A percentile compares a stretch with the other conserved stretches of the same genome.
Conservation (phyloP, 257 asterid species). For the Scutellaria galericulata region DNA sequence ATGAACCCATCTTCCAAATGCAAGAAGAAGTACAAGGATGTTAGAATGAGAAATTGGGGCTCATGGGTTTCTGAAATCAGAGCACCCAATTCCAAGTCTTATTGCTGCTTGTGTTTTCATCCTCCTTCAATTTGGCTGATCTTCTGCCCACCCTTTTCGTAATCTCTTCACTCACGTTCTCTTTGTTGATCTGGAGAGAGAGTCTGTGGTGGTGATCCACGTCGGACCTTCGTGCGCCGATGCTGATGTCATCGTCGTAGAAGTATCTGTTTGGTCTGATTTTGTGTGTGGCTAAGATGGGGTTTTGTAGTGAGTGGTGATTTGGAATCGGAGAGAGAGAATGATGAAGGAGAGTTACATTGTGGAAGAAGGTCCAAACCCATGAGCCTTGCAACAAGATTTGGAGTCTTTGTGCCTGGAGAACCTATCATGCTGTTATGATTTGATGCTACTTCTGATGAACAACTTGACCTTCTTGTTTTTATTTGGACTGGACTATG, state of each 20-base stretch:
- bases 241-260: conserved; percentile 46
- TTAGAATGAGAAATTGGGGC: no score
- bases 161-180: conserved; percentile 44
- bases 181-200: conserved; percentile 66
- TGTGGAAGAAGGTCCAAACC: conserved; percentile 88
- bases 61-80: no score
- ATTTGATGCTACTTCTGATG: conserved; percentile 52
- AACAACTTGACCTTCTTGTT: conserved; percentile 44
- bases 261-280: conserved; percentile 32
- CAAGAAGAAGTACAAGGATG: no score
- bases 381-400: conserved; percentile 91
- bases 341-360: conserved; percentile 52
- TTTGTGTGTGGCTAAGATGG: conserved; percentile 28
- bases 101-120: conserved; percentile 26
- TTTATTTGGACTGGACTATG: no score
- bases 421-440: conserved; percentile 53
- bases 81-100: conserved; percentile 47
- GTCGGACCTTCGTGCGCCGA: conserved; percentile 69
- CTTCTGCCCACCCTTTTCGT: conserved; percentile 31
- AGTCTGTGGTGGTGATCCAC: conserved; percentile 55
- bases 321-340: conserved; percentile 31
- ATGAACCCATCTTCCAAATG: no score
- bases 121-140: conserved; percentile 22
- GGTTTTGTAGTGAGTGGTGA: conserved; percentile 24
- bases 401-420: conserved; percentile 74